Evolutionary conservation across 768 basidiomycete genomes (phyloP), one percentile per base, ranked within the genome.

Genomic region (Coprinopsis sp.): DNA sequence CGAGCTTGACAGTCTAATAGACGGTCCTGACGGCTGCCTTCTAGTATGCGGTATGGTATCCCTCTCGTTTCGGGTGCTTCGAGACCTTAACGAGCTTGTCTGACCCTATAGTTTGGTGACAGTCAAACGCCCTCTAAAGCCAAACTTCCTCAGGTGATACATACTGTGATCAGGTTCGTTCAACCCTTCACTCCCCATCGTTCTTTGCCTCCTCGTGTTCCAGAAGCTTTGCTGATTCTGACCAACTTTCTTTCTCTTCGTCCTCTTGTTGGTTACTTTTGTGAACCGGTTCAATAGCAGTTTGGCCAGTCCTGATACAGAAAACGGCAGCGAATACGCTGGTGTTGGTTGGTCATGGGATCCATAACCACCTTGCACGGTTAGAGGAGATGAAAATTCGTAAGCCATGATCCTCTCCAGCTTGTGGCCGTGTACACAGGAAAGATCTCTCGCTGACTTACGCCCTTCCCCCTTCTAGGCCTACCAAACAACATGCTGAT

Each of bases 361-460:
- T 79, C 31, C 64, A 68, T 29, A 73, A 71, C 2, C 75, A 82
- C 52, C 63, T 90, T 12, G 68, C 76, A 31, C 73, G 79, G 14
- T 68, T 91, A 29, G 83, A 87, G 43, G 86, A 89, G 37, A 82
- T 90, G 77, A 82, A 80, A 64, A 86, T 90, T 58, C 84, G 88
- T 90, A 58, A 57, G 85, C 48, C 31, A 37, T n/a, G n/a, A n/a
- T n/a, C n/a, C n/a, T n/a, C n/a, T n/a, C n/a, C n/a, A n/a, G n/a
- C 16, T 19, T 33, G 19, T 24, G 28, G 50, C 50, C 30, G 13
- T 19, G 25, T 38, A 40, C 39, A 22, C 14, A 30, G 23, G 24
- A 22, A 37, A 37, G 19, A 28, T 41, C 33, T 41, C 41, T 34
- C 29, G 16, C 29, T 47, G 31, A 37, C 14, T 38, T 23, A 22